Base-by-base conservation (phyloP, 768 basidiomycete species). In the Leccinum fibrillosum region DNA sequence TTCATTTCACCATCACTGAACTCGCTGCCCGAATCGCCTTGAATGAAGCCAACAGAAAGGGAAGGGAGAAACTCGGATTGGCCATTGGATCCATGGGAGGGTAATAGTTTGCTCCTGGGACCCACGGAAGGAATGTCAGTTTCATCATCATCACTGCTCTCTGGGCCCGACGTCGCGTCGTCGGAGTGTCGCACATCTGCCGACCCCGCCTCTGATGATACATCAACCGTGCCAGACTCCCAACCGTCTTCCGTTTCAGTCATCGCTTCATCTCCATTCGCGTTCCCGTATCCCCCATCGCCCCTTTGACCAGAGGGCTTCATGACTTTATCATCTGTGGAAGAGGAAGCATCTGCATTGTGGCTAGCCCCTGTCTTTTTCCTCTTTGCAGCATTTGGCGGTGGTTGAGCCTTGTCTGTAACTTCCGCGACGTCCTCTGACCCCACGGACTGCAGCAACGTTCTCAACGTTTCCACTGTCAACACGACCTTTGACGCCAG, bases 31-130 rank as follows among this genome's bases (percentile, higher is more conserved):
- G 89, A 90, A 51, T 86, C 86, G 13, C 91, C 94, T 49, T 83
- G 82, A 44, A 86, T 80, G 70, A 89, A 99, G 2, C 95, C 96
- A 12, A 89, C 85, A 0, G 92, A 81, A 25, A 98, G 83, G 3
- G 92, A 90, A 25, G 97, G 96, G 2, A 98, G 79, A 76, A 98
- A 99, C 1, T 85, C 80, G 56, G 87, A 80, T 64, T 78, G 65
- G 13, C 45, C 55, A 11, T 50, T 58, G 13, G 59, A 30, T 56
- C 68, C 66, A 49, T 69, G 65, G 17, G 64, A 48, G 17, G 69
- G 49, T 52, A 67, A 69, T 34, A 61, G 32, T 15, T 69, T 66
- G 19, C 44, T 42, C 49, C 42, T 47, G n/a, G 56, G 4, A 48
- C 57, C 28, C 53, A 53, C 63, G 17, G 64, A 62, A n/a, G 58